Evolutionary conservation across 106 monocot species (phyloP), one percentile per base, ranked within the genome.

Genomic region (Allium fistulosum): DNA sequence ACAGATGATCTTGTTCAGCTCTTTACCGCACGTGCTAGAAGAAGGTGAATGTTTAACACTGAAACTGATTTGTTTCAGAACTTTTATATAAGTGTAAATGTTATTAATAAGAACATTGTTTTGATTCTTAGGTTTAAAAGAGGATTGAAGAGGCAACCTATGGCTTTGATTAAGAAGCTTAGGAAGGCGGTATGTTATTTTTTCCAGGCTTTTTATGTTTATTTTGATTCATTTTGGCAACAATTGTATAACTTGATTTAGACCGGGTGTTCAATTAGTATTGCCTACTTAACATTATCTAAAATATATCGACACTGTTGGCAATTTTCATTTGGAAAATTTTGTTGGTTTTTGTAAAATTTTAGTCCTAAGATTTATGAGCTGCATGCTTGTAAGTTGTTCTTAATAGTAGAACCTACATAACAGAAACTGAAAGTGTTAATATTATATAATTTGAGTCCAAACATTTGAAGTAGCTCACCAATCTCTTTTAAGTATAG

Each of bases 141-240:
- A 15, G 89, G 89, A 11, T 67, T 93, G 59, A 89, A 93, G 81
- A 74, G 88, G 86, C 83, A 94, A 77, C 93, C 93, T 9, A 86
- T 94, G 94, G 94, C 94, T 56, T 74, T 94, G 53, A 84, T 94
- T 53, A 94, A 90, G 84, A 94, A 90, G 78, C 85, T 94, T 4
- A 81, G 90, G 64, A 94, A 90, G 76, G 94, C 94, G 77, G 94
- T 90, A 74, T 47, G 86, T 0, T 70, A 4, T 11, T 6, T 63
- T 8, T 10, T 28, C 26, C 15, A 55, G 22, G 4, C 11, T 0
- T 37, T 58, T 11, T 14, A 8, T 57, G 47, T 61, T 73, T 13
- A 16, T 7, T 18, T 60, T 58, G n/a, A 9, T 66, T 10, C 10
- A 8, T 9, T 37, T 37, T 0, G 37, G 37, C 37, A 37, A 5